phyloP scores from a whole-genome alignment of 208 protist species.

The Crithidia sp. region DNA sequence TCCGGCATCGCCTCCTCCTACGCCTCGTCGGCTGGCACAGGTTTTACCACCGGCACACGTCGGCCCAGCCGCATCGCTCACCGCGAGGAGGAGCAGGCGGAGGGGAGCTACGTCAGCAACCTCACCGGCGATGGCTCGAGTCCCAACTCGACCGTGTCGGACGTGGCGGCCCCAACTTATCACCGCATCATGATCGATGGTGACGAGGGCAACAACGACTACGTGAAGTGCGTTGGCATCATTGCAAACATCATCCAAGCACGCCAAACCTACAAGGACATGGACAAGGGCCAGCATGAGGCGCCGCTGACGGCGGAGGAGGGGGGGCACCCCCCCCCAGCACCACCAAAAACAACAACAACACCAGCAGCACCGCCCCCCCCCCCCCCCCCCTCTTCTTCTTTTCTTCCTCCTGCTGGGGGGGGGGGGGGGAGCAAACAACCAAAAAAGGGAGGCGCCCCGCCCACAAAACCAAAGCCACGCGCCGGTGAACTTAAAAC shows the following conservation, averaged over 20 bases:
- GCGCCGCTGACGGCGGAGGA: slow-evolving; percentile 33
- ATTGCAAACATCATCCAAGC: slow-evolving; percentile 70
- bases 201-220: slow-evolving; percentile 74
- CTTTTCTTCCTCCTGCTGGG: too few relatives aligned
- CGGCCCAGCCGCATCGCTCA: background rate
- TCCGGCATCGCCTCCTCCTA: slow-evolving; percentile 22
- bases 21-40: background rate
- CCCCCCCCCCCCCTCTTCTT: too few relatives aligned
- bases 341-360: too few relatives aligned
- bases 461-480: too few relatives aligned
- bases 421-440: too few relatives aligned
- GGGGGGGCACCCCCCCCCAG: too few relatives aligned
- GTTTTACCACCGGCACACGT: background rate
- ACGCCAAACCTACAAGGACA: slow-evolving; percentile 71
- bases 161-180: slow-evolving; percentile 41
- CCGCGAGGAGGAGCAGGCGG: background rate
- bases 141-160: background rate
- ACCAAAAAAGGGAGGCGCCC: too few relatives aligned
- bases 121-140: background rate
- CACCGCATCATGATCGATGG: slow-evolving; percentile 81
- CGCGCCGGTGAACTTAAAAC: too few relatives aligned
- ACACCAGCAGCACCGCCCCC: too few relatives aligned
- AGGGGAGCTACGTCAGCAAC: background rate
- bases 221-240: slow-evolving; percentile 71
- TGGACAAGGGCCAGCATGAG: slow-evolving; percentile 77